A percentile compares a stretch with the other conserved stretches of the same genome.
Conservation (phyloP, 805 yeast species). For the Hagleromyces aurorensis region DNA sequence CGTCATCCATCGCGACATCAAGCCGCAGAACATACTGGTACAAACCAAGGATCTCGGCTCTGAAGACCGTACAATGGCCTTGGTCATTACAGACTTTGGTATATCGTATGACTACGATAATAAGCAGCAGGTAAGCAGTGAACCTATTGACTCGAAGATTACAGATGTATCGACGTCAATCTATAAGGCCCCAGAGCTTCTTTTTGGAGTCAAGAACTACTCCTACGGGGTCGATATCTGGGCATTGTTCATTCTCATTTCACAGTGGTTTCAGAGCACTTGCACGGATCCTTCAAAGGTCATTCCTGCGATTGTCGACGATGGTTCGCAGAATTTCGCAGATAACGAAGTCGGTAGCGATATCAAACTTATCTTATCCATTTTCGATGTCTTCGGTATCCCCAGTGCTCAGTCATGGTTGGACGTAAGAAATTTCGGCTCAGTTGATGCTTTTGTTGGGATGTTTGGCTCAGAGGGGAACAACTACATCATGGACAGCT, state of each 20-base stretch:
- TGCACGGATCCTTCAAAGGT: conserved; percentile 6
- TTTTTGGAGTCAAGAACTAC: conserved; percentile 53
- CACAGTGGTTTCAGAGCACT: conserved; percentile 40
- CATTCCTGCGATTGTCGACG: conserved; percentile 24
- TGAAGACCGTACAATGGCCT: conserved; percentile 37
- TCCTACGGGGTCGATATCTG: conserved; percentile 57
- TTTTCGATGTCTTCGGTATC: conserved; percentile 54
- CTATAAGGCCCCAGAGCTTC: conserved; percentile 70
- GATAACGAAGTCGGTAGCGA: conserved; percentile 40
- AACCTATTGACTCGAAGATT: conserved; percentile 26
- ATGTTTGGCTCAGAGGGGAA: conserved; percentile 28
- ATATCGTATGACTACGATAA: conserved; percentile 38
- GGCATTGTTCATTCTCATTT: conserved; percentile 56
- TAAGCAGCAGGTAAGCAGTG: conserved; percentile 20
- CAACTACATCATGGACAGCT: conserved; percentile 14
- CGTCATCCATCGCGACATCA: conserved; percentile 88
- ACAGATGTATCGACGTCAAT: conserved; percentile 56
- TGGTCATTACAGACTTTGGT: conserved; percentile 65
- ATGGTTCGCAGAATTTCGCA: conserved; percentile 16
- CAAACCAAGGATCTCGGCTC: conserved; percentile 30
- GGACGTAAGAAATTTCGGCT: conserved; percentile 28
- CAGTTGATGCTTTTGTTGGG: conserved; percentile 27
- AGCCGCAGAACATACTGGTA: conserved; percentile 88
- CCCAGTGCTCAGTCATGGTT: conserved; percentile 41
- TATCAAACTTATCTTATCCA: conserved; percentile 47